phyloP scores from a whole-genome alignment of 2,329 filamentous ascomycete genomes.

The Cladosporium sp. region DNA sequence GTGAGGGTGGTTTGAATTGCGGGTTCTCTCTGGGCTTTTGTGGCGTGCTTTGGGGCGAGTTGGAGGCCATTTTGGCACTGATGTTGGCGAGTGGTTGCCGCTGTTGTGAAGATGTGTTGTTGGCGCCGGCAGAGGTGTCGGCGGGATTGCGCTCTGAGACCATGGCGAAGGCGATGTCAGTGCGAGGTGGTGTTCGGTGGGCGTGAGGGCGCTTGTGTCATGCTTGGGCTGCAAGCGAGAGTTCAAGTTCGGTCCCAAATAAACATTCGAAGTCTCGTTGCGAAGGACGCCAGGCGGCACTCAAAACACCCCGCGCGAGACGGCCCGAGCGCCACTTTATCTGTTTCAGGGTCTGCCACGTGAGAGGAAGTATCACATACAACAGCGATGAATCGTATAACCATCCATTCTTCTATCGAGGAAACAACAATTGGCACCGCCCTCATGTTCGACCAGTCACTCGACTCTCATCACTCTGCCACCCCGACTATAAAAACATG shows the following conservation, averaged over 20 bases:
- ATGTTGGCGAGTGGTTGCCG: conserved; percentile 37
- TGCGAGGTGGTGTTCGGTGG: not conserved
- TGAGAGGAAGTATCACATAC: no score
- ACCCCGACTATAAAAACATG: no score
- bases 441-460: no score
- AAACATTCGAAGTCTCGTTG: conserved; percentile 6
- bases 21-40: conserved; percentile 25
- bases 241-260: not conserved
- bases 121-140: conserved; percentile 13
- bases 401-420: no score
- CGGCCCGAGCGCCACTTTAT: not conserved
- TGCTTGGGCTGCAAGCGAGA: not conserved
- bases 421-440: no score
- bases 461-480: no score
- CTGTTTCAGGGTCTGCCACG: not conserved
- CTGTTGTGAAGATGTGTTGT: conserved; percentile 24
- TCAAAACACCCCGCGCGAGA: conserved; percentile 6
- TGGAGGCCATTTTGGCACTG: conserved; percentile 38
- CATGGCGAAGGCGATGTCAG: conserved; percentile 14
- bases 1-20: conserved; percentile 24
- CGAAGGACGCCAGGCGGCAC: not conserved
- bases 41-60: conserved; percentile 24
- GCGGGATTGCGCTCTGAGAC: conserved; percentile 19
- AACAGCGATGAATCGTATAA: no score
- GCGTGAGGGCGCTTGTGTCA: not conserved